A percentile compares a stretch with the other conserved stretches of the same genome.
Evolutionary conservation across 1,284 basidiomycete genomes (phyloP).

Genomic region (Puccinia novopanici): DNA sequence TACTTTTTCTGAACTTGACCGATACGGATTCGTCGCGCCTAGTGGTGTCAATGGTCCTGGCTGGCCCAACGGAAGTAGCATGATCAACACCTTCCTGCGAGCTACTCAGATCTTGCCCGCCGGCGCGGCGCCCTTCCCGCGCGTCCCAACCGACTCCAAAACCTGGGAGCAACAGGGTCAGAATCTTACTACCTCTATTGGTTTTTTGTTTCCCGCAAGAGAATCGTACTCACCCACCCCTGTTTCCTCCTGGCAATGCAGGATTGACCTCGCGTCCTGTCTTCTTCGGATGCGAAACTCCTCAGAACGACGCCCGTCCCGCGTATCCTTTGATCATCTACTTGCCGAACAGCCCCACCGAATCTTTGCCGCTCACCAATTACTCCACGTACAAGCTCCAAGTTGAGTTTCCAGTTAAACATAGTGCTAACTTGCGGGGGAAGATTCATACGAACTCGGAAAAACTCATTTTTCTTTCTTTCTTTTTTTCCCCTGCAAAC

Average conservation of each 20-base stretch:
- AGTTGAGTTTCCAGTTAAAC: slow-evolving; percentile 56
- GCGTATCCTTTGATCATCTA: slow-evolving; percentile 31
- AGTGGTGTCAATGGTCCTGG: no score
- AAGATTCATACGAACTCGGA: neutral
- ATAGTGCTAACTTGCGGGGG: slow-evolving; percentile 42
- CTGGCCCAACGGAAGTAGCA: no score
- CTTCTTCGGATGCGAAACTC: slow-evolving; percentile 70
- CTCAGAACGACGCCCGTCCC: neutral
- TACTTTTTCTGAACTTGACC: no score
- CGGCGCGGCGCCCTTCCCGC: no score
- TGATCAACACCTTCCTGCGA: no score
- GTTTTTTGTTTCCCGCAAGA: neutral
- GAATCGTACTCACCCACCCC: neutral
- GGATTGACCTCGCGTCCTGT: slow-evolving; percentile 72
- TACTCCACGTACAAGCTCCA: slow-evolving; percentile 59
- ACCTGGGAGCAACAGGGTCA: slow-evolving; percentile 27
- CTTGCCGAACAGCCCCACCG: slow-evolving; percentile 37
- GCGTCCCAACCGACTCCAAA: no score
- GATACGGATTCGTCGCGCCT: no score
- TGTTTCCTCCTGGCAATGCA: neutral
- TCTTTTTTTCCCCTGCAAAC: no score
- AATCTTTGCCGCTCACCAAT: slow-evolving; percentile 53
- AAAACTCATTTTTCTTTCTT: neutral
- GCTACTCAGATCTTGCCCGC: no score
- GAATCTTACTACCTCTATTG: neutral